phyloP scores from a whole-genome alignment of 352 stramenopile species.

The Peronospora belbahrii region DNA sequence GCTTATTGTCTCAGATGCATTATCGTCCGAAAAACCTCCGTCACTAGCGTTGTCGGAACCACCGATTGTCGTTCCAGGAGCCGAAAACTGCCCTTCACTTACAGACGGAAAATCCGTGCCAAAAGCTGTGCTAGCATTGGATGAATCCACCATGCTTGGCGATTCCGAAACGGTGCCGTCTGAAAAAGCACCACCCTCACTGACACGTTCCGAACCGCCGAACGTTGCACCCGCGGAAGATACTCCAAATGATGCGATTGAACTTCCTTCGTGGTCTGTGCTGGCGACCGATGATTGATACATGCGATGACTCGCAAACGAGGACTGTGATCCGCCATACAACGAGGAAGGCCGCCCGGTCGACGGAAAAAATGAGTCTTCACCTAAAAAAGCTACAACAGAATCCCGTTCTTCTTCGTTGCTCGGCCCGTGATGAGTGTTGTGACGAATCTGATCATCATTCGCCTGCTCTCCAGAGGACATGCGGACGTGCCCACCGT shows the following conservation, averaged over 20 bases:
- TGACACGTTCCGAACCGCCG: constrained; percentile 59
- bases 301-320: constrained; percentile 33
- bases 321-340: constrained; percentile 35
- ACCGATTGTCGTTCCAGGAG: constrained; percentile 50
- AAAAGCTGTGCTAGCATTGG: constrained; percentile 69
- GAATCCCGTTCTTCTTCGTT: constrained; percentile 35
- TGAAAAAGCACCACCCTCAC: constrained; percentile 54
- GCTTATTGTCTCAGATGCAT: constrained; percentile 47
- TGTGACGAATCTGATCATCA: constrained; percentile 8
- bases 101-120: constrained; percentile 68
- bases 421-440: constrained; percentile 14
- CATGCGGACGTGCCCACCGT: background rate
- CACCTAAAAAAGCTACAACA: constrained; percentile 29
- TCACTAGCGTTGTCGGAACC: constrained; percentile 54
- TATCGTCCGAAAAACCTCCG: constrained; percentile 47
- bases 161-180: constrained; percentile 64
- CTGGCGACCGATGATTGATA: constrained; percentile 32
- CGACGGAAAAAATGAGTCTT: constrained; percentile 30
- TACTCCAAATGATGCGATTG: constrained; percentile 58
- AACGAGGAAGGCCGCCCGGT: constrained; percentile 24
- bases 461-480: constrained; percentile 6
- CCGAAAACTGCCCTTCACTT: constrained; percentile 62
- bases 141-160: constrained; percentile 60
- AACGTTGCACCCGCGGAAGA: constrained; percentile 75
- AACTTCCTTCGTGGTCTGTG: constrained; percentile 40